phyloP scores from a whole-genome alignment of 257 asterid species.

The Solanum tacnaense region DNA sequence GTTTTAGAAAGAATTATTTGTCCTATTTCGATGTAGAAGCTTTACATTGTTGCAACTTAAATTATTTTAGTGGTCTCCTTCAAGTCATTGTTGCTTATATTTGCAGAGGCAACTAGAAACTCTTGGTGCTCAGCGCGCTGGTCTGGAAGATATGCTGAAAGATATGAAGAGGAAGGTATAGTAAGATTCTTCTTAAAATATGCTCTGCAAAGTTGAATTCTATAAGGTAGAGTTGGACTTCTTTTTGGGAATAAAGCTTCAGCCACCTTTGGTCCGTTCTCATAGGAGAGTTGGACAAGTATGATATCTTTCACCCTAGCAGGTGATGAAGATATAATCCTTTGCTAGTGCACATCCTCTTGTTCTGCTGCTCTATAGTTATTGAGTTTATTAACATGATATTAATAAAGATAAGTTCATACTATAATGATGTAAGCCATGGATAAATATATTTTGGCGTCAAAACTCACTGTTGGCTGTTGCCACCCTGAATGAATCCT shows the following conservation, averaged over 20 bases:
- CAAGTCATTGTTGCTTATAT: not conserved
- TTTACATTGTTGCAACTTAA: not conserved
- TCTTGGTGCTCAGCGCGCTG: slow-evolving; percentile 18
- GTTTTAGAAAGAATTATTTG: not conserved
- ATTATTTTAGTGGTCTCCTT: not conserved
- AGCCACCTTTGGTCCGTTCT: not conserved
- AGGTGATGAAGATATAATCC: not conserved
- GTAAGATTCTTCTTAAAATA: not conserved
- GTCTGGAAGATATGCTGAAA: slow-evolving; percentile 18
- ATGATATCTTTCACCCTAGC: not conserved
- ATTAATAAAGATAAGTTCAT: not conserved
- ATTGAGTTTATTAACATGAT: not conserved
- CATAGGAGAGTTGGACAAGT: not conserved
- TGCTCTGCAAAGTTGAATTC: not conserved
- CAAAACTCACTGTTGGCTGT: not conserved
- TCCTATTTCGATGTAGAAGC: not conserved
- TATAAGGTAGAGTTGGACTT: not conserved
- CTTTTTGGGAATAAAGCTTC: not conserved
- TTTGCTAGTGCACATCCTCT: not conserved
- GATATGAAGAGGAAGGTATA: slow-evolving; percentile 18
- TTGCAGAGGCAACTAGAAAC: slow-evolving; percentile 12
- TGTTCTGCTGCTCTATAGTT: not conserved
- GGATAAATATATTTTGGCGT: not conserved
- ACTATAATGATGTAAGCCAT: not conserved
- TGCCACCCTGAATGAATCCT: not conserved